phyloP scores from a whole-genome alignment of 2,329 filamentous ascomycete genomes.

The Diaporthe vexans region DNA sequence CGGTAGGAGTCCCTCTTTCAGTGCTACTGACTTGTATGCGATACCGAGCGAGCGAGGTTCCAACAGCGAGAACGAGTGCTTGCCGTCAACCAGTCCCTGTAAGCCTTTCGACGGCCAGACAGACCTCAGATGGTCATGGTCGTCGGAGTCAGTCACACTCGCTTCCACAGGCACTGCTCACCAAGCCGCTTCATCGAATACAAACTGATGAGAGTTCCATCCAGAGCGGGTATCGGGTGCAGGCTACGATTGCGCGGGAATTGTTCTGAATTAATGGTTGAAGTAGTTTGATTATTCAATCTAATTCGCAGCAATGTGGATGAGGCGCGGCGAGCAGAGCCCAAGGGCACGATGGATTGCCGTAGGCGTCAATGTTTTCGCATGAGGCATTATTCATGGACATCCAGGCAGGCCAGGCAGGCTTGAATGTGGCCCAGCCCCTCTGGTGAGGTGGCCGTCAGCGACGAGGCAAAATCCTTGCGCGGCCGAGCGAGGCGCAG shows the following conservation, averaged over 20 bases:
- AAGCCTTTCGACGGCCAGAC: background rate
- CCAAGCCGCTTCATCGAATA: too few species aligned
- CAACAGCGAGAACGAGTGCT: background rate
- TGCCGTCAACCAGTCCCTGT: background rate
- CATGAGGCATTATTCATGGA: constrained; percentile 24
- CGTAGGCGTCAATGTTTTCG: background rate
- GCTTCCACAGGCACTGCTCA: background rate
- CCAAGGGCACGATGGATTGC: background rate
- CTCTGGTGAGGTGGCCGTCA: constrained; percentile 8
- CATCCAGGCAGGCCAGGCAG: constrained; percentile 6
- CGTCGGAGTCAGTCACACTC: background rate
- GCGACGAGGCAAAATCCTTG: constrained; percentile 32
- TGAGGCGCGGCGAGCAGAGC: background rate
- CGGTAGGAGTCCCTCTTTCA: background rate
- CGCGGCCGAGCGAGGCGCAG: constrained; percentile 30
- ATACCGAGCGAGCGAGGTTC: background rate
- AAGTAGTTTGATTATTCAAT: background rate
- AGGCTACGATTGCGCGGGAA: too few species aligned
- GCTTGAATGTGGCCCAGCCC: constrained; percentile 14
- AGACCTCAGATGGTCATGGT: background rate
- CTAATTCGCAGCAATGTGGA: background rate
- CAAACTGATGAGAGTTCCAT: background rate
- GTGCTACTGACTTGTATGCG: background rate
- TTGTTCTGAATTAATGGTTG: background rate
- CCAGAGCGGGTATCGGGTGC: too few species aligned